Conservation (phyloP, 2,329 filamentous ascomycete genomes). For the Dothiorella sarmentorum region DNA sequence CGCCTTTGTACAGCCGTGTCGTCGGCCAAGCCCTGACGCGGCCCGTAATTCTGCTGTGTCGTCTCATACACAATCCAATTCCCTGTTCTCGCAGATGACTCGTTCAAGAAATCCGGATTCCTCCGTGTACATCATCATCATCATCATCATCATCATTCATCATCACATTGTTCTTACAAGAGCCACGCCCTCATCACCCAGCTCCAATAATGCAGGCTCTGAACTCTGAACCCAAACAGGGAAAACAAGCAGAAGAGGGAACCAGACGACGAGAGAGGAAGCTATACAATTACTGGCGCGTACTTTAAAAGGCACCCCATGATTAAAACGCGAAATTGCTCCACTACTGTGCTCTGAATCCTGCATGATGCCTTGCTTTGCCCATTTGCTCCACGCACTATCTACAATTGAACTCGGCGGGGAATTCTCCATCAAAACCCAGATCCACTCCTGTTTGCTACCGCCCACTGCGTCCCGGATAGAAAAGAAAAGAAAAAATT, state of each 20-base stretch:
- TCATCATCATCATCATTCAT: too few relatives aligned
- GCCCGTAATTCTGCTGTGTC: not conserved
- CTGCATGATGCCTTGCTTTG: conserved; percentile 16
- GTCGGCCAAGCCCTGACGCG: not conserved
- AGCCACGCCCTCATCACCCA: conserved; percentile 3
- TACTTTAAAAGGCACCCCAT: conserved; percentile 10
- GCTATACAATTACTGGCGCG: conserved; percentile 17
- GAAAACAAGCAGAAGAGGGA: not conserved
- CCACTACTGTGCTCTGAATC: conserved; percentile 17
- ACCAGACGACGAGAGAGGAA: conserved; percentile 1
- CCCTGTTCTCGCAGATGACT: not conserved
- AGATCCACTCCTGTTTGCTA: conserved; percentile 15
- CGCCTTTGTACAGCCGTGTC: not conserved
- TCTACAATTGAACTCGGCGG: conserved; percentile 26
- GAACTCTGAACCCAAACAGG: not conserved
- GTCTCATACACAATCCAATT: not conserved
- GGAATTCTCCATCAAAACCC: conserved; percentile 12
- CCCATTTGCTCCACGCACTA: conserved; percentile 22
- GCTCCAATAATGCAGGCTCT: not conserved
- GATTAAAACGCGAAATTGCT: conserved; percentile 8
- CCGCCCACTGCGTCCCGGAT: conserved; percentile 1
- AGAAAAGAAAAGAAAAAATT: not conserved
- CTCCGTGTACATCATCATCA: not conserved
- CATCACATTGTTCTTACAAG: not conserved
- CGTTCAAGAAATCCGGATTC: not conserved